Conservation (phyloP, 2,329 filamentous ascomycete genomes). For the Exophiala bonariae region DNA sequence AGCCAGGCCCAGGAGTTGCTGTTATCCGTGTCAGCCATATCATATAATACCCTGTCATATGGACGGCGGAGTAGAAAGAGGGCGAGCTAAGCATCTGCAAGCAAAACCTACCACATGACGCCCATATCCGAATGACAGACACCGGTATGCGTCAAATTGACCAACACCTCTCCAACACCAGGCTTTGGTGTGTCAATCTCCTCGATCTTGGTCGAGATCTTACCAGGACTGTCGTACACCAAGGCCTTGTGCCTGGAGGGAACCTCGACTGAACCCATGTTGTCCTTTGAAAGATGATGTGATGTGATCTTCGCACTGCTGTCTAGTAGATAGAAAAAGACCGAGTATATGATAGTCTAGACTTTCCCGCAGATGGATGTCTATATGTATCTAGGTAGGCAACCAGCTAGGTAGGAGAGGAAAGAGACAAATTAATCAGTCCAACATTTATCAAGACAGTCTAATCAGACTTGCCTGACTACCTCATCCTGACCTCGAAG, state of each 20-base stretch:
- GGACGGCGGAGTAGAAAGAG: neutral
- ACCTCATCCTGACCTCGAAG: too few species aligned
- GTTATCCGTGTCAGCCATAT: neutral
- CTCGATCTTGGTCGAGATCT: slow-evolving; percentile 63
- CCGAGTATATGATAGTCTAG: neutral
- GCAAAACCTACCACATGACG: slow-evolving; percentile 44
- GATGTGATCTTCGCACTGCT: neutral
- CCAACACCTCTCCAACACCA: slow-evolving; percentile 61
- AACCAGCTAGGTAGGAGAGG: too few species aligned
- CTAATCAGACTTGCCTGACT: too few species aligned
- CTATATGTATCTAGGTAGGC: too few species aligned
- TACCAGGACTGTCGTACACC: slow-evolving; percentile 66
- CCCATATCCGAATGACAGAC: slow-evolving; percentile 66
- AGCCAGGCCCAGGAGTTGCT: slow-evolving; percentile 51
- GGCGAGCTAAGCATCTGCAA: neutral
- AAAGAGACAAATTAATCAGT: too few species aligned
- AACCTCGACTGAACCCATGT: slow-evolving; percentile 42
- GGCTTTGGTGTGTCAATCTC: slow-evolving; percentile 66
- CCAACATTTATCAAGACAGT: too few species aligned
- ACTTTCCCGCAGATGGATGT: too few species aligned
- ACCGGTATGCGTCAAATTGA: slow-evolving; percentile 64
- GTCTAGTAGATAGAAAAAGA: neutral
- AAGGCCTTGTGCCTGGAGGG: slow-evolving; percentile 63
- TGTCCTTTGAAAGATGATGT: slow-evolving; percentile 1
- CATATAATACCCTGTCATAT: too few species aligned